phyloP scores from a whole-genome alignment of 1,284 basidiomycete species.

The Puccinia hordei region DNA sequence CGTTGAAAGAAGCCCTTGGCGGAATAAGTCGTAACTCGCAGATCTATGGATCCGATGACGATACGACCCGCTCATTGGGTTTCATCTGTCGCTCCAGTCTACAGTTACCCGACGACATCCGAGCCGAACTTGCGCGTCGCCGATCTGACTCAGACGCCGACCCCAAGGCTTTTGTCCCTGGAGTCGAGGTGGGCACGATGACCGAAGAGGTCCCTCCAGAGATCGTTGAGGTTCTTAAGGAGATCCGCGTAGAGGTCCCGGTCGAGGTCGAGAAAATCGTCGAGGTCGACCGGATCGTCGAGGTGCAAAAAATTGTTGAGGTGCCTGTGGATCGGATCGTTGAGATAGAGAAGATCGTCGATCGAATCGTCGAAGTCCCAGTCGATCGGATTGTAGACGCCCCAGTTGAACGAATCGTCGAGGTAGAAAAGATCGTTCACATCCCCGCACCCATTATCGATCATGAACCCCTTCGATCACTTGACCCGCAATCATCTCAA shows the following conservation, averaged over 20 bases:
- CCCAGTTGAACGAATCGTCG: constrained; percentile 57
- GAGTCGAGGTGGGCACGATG: constrained; percentile 25
- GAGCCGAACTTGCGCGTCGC: constrained; percentile 20
- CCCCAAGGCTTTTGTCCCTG: not conserved
- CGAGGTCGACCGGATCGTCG: constrained; percentile 56
- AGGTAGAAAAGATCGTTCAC: constrained; percentile 62
- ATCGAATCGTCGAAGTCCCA: constrained; percentile 53
- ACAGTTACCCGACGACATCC: constrained; percentile 25
- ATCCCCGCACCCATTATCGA: constrained; percentile 59
- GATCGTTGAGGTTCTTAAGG: constrained; percentile 53
- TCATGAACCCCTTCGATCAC: too few species aligned
- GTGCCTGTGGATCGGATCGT: constrained; percentile 60
- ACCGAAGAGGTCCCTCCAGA: constrained; percentile 9
- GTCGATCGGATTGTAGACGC: constrained; percentile 57
- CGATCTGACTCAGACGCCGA: not conserved
- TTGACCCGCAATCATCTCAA: too few species aligned
- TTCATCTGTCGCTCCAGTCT: not conserved
- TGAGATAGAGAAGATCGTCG: constrained; percentile 55
- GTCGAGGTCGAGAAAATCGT: constrained; percentile 55
- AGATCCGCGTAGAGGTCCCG: constrained; percentile 52
- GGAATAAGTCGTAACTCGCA: constrained; percentile 3
- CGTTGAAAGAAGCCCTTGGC: constrained; percentile 42
- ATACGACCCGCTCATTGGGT: constrained; percentile 1
- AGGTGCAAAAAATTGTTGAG: constrained; percentile 61
- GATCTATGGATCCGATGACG: not conserved